A percentile compares a stretch with the other conserved stretches of the same genome.
phyloP scores from a whole-genome alignment of 2,329 filamentous ascomycete genomes.

The Pseudocercospora cruenta region DNA sequence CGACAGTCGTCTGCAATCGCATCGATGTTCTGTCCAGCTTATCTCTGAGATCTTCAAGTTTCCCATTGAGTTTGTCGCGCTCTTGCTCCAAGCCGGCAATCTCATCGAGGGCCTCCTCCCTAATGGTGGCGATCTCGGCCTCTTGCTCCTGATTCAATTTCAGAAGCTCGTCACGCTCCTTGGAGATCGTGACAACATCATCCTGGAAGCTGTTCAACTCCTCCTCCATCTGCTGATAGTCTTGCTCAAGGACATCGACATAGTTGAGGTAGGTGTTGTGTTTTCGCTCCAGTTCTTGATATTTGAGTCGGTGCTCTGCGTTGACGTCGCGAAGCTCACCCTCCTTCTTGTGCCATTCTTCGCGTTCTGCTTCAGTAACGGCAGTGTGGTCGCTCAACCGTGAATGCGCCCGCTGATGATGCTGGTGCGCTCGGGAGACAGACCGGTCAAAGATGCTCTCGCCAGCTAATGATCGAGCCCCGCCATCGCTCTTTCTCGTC shows the following conservation, averaged over 20 bases:
- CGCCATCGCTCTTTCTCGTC: constrained; percentile 68
- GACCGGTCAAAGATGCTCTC: constrained; percentile 96
- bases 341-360: constrained; percentile 82
- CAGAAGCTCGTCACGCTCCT: constrained; percentile 84
- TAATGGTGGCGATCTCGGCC: constrained; percentile 55
- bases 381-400: constrained; percentile 69
- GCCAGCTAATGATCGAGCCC: constrained; percentile 63
- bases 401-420: constrained; percentile 66
- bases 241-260: constrained; percentile 71
- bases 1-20: constrained; percentile 71
- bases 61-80: constrained; percentile 46
- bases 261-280: constrained; percentile 79
- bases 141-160: constrained; percentile 70
- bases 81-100: constrained; percentile 53
- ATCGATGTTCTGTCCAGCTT: constrained; percentile 62
- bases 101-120: constrained; percentile 62
- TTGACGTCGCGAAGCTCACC: constrained; percentile 83
- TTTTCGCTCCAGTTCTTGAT: constrained; percentile 84
- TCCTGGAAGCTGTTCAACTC: constrained; percentile 79
- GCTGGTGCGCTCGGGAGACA: constrained; percentile 73
- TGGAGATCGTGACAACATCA: constrained; percentile 76
- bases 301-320: constrained; percentile 82
- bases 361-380: constrained; percentile 78
- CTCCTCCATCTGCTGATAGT: constrained; percentile 72
- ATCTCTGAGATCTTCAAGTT: constrained; percentile 54